Percentiles rank a stretch among this genome's conserved stretches.
phyloP scores from a whole-genome alignment of 352 stramenopile species.

The Phytopythium ostracodes region DNA sequence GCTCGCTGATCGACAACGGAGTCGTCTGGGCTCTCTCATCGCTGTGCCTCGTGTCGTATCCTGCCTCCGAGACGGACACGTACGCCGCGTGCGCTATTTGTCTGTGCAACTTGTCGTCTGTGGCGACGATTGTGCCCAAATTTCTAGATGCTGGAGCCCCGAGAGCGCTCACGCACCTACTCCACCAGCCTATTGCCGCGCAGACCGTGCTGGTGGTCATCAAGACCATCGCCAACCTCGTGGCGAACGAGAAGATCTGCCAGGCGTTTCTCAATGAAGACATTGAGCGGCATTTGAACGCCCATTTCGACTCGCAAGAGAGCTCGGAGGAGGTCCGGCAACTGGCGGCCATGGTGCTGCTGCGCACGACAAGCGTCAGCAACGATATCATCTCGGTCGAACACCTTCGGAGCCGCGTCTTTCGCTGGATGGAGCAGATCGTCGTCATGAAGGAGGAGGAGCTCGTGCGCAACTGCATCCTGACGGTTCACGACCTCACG shows the following conservation, averaged over 20 bases:
- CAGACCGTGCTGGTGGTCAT: slow-evolving; percentile 50
- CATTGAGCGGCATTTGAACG: slow-evolving; percentile 51
- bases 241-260: slow-evolving; percentile 76
- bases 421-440: slow-evolving; percentile 81
- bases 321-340: slow-evolving; percentile 56
- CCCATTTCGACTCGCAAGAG: slow-evolving; percentile 41
- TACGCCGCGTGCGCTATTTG: slow-evolving; percentile 55
- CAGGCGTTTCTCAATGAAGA: slow-evolving; percentile 67
- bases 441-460: slow-evolving; percentile 66
- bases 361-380: slow-evolving; percentile 69
- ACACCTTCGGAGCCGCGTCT: slow-evolving; percentile 52
- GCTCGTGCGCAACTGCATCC: slow-evolving; percentile 75
- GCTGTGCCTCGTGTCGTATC: slow-evolving; percentile 52
- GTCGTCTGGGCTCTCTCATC: slow-evolving; percentile 76
- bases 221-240: slow-evolving; percentile 75
- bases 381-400: slow-evolving; percentile 63
- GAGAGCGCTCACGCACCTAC: slow-evolving; percentile 51
- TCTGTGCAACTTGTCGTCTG: slow-evolving; percentile 70
- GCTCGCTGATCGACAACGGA: slow-evolving; percentile 63
- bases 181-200: slow-evolving; percentile 36
- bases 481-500: slow-evolving; percentile 71
- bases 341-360: slow-evolving; percentile 63
- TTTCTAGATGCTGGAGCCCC: slow-evolving; percentile 69
- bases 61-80: slow-evolving; percentile 28
- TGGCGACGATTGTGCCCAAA: slow-evolving; percentile 50